A percentile compares a stretch with the other conserved stretches of the same genome.
Evolutionary conservation across 441 rosid species (phyloP).

Genomic region (Euphorbia celastroides): DNA sequence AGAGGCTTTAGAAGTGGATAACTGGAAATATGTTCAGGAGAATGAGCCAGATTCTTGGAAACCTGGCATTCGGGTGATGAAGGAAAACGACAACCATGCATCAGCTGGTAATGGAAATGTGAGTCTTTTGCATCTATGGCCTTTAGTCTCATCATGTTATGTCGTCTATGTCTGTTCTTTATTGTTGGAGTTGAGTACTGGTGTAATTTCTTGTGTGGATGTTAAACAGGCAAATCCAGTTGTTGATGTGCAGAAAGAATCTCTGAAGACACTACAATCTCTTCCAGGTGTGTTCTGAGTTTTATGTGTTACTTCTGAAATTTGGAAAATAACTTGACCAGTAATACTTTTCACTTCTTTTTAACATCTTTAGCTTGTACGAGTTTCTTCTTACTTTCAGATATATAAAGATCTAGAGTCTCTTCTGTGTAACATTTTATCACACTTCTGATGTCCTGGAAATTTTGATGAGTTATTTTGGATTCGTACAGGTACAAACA

Average conservation of each 20-base stretch:
- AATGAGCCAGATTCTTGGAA: conserved; percentile 30
- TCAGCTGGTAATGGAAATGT: conserved; percentile 58
- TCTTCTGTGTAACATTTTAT: neutral
- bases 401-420: neutral
- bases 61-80: conserved; percentile 28
- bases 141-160: conserved; percentile 8
- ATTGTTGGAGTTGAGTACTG: conserved; percentile 15
- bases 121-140: conserved; percentile 25
- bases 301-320: neutral
- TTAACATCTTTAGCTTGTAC: neutral
- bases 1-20: conserved; percentile 33
- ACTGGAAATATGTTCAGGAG: conserved; percentile 35
- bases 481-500: conserved; percentile 44
- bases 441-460: neutral
- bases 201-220: conserved; percentile 17
- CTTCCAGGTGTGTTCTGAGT: conserved; percentile 49
- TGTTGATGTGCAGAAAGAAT: conserved; percentile 28
- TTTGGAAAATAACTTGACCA: neutral
- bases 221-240: conserved; percentile 41
- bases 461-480: conserved; percentile 1
- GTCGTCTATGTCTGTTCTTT: conserved; percentile 8
- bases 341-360: neutral
- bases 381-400: neutral
- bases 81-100: conserved; percentile 32
- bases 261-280: conserved; percentile 36